Percentiles rank a stretch among this genome's conserved stretches.
Evolutionary conservation across 441 rosid species (phyloP).

Genomic region (Adansonia gregorii): DNA sequence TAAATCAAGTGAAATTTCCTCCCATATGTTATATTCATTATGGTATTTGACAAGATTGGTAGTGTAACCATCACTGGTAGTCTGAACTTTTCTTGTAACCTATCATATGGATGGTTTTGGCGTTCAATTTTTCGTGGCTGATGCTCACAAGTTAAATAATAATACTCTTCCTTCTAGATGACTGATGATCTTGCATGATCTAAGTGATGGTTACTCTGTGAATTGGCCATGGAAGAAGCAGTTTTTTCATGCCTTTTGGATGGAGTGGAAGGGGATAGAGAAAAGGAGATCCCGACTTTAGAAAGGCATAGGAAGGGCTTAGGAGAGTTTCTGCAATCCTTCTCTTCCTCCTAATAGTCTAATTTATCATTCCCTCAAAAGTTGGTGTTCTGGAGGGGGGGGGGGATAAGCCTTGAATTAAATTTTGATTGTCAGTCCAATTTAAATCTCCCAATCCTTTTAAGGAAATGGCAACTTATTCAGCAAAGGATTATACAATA

Average conservation of each 20-base stretch:
- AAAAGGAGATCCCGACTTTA: background rate
- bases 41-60: background rate
- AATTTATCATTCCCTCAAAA: background rate
- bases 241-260: background rate
- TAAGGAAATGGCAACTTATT: background rate
- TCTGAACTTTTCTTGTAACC: conserved; percentile 1
- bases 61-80: background rate
- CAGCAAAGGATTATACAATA: background rate
- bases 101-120: conserved; percentile 1
- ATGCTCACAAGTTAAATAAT: background rate
- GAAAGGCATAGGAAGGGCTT: background rate
- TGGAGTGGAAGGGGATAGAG: background rate
- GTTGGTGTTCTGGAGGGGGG: background rate
- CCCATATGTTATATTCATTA: background rate
- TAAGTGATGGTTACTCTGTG: background rate
- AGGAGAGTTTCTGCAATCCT: background rate
- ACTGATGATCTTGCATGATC: background rate
- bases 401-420: background rate
- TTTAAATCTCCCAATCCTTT: background rate
- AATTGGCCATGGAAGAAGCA: background rate
- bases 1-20: background rate
- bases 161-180: background rate
- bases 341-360: background rate
- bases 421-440: background rate
- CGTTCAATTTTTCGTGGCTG: background rate